Evolutionary conservation across 345 rosid genomes (phyloP).

Genomic region (Rhizophora apiculata): DNA sequence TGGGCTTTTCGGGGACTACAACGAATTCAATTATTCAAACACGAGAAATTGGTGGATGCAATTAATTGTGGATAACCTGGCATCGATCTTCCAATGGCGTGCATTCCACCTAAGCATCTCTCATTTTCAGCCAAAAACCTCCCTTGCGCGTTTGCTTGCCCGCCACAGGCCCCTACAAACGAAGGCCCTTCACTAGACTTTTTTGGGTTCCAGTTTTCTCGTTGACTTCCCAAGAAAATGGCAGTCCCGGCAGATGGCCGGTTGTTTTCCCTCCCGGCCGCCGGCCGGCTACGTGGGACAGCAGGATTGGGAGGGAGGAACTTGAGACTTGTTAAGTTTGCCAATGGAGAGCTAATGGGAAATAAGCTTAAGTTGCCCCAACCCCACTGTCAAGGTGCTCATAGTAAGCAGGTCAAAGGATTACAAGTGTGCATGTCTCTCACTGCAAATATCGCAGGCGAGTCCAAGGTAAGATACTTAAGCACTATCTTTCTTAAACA

Average conservation of each 20-base stretch:
- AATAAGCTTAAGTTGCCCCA: slow-evolving; percentile 42
- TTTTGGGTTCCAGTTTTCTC: slow-evolving; percentile 17
- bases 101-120: slow-evolving; percentile 34
- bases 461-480: slow-evolving; percentile 42
- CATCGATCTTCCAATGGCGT: slow-evolving; percentile 39
- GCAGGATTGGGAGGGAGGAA: slow-evolving; percentile 33
- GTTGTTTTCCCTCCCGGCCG: slow-evolving; percentile 53
- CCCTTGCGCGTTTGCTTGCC: slow-evolving; percentile 4
- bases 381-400: neutral
- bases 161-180: slow-evolving; percentile 1
- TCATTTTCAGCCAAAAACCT: neutral
- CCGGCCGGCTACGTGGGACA: slow-evolving; percentile 39
- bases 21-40: slow-evolving; percentile 4
- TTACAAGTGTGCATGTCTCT: slow-evolving; percentile 51
- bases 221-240: slow-evolving; percentile 29
- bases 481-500: neutral
- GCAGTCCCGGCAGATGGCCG: slow-evolving; percentile 59
- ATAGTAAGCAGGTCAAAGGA: slow-evolving; percentile 13
- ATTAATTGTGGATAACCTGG: slow-evolving; percentile 69
- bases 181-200: slow-evolving; percentile 9
- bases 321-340: slow-evolving; percentile 38
- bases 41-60: slow-evolving; percentile 50
- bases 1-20: slow-evolving; percentile 6
- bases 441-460: slow-evolving; percentile 35
- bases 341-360: slow-evolving; percentile 78